These are phyloP conservation scores for Suillus brevipes DNA, from an alignment of 768 basidiomycete genomes.

Conservation along the genomic window DNA sequence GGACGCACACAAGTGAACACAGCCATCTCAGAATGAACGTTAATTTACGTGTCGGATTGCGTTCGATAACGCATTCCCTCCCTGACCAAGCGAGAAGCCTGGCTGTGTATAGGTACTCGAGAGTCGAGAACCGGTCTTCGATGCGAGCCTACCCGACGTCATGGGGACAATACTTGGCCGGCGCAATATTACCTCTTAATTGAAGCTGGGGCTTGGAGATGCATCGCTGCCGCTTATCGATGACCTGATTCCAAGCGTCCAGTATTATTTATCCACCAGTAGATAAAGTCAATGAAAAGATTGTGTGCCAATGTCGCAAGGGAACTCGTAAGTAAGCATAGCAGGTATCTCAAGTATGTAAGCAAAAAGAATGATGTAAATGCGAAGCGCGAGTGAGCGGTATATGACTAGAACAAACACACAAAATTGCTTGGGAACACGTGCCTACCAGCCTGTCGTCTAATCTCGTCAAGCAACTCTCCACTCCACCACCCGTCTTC, in stretches of 20 bases:
- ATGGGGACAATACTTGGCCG: neutral
- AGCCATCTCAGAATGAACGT: neutral
- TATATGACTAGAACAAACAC: slow-evolving; percentile 58
- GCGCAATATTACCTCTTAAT: neutral
- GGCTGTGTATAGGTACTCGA: too few species aligned
- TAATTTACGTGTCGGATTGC: neutral
- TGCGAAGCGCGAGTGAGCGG: neutral
- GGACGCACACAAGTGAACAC: neutral
- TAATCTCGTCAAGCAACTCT: slow-evolving; percentile 72
- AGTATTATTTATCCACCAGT: neutral
- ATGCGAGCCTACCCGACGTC: neutral
- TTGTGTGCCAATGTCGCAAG: neutral
- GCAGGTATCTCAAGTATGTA: neutral
- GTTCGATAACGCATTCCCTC: neutral
- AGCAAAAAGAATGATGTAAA: slow-evolving; percentile 1
- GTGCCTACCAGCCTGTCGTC: slow-evolving; percentile 69
- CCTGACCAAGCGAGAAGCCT: neutral
- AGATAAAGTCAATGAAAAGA: neutral
- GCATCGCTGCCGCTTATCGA: neutral
- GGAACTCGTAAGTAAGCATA: neutral
- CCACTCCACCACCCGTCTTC: slow-evolving; percentile 99
- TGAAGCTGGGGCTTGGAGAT: neutral
- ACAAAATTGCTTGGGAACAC: slow-evolving; percentile 92
- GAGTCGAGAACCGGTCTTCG: neutral
- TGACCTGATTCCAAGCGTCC: neutral